These are phyloP conservation scores for Gossypium schwendimanii DNA, from an alignment of 441 rosid species.

Conservation along the genomic window DNA sequence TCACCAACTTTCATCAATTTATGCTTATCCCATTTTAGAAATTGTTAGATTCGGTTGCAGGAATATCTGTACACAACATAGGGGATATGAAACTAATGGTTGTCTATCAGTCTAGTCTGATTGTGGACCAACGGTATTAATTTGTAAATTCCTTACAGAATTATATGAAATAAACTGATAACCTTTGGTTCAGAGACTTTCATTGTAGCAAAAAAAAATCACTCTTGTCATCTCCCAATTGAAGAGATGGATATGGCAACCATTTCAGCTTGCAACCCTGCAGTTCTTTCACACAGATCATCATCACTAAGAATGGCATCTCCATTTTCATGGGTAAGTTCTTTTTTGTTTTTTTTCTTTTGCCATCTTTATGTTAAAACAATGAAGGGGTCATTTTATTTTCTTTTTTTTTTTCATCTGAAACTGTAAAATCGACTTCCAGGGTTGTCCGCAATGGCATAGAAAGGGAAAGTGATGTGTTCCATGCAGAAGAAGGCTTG, in stretches of 20 bases:
- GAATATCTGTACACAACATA: too few relatives aligned
- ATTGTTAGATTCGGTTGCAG: too few relatives aligned
- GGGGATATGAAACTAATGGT: constrained; percentile 29
- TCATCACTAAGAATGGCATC: constrained; percentile 28
- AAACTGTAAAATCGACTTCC: background rate
- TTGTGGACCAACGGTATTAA: constrained; percentile 13
- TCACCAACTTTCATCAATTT: too few relatives aligned
- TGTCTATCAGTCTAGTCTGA: constrained; percentile 7
- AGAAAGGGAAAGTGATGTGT: constrained; percentile 46
- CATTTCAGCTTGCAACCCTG: constrained; percentile 32
- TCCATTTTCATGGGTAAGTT: constrained; percentile 46
- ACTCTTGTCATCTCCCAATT: too few relatives aligned
- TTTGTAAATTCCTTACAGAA: background rate
- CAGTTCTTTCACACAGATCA: constrained; percentile 37
- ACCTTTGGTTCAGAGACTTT: background rate
- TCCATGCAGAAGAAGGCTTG: constrained; percentile 30
- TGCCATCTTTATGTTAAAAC: background rate
- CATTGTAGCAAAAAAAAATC: background rate
- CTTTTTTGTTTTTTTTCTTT: background rate
- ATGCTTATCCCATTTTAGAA: too few relatives aligned
- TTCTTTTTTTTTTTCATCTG: background rate
- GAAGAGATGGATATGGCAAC: constrained; percentile 29
- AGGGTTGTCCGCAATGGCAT: constrained; percentile 54
- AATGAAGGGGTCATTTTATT: background rate
- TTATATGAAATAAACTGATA: constrained; percentile 2